Percentiles rank a stretch among this genome's conserved stretches.
Evolutionary conservation across 306 rosid genomes (phyloP).

Genomic region (Arachis hypogaea): DNA sequence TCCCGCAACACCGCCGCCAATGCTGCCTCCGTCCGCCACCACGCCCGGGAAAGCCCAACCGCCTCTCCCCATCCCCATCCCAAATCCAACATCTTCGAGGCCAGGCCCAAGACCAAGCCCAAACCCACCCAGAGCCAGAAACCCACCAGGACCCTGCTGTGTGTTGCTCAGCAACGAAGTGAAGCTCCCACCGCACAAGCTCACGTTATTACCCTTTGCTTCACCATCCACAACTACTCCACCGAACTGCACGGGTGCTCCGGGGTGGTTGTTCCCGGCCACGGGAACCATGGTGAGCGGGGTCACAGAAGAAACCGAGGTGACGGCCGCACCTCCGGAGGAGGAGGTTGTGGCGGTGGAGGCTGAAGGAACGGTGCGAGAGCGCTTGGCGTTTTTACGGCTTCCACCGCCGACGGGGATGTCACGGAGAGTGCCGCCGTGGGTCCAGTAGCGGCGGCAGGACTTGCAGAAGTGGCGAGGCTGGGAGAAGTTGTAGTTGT

Average conservation of each 20-base stretch:
- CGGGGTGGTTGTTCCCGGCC: constrained; percentile 27
- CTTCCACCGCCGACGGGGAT: constrained; percentile 95
- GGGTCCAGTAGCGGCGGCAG: constrained; percentile 99
- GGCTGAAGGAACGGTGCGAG: constrained; percentile 53
- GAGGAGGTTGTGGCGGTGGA: constrained; percentile 34
- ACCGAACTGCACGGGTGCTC: constrained; percentile 40
- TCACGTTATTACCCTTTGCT: constrained; percentile 39
- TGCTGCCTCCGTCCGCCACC: constrained; percentile 48
- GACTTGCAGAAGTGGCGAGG: constrained; percentile 97
- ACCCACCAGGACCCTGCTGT: constrained; percentile 71
- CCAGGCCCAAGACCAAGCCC: constrained; percentile 77
- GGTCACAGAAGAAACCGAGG: constrained; percentile 37
- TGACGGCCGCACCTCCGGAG: background rate
- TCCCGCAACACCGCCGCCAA: constrained; percentile 36
- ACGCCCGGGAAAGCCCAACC: constrained; percentile 71
- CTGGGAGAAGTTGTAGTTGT: constrained; percentile 97
- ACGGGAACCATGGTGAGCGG: constrained; percentile 46
- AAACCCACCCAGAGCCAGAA: constrained; percentile 77
- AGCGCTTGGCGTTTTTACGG: constrained; percentile 89
- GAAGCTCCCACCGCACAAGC: constrained; percentile 58
- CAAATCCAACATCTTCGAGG: constrained; percentile 73
- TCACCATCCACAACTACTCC: constrained; percentile 45
- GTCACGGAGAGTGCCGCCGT: constrained; percentile 96
- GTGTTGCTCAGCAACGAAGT: constrained; percentile 72
- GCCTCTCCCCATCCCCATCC: constrained; percentile 49